Evolutionary conservation across 140 eudicot species (phyloP).

Genomic region (Anethum foeniculum): DNA sequence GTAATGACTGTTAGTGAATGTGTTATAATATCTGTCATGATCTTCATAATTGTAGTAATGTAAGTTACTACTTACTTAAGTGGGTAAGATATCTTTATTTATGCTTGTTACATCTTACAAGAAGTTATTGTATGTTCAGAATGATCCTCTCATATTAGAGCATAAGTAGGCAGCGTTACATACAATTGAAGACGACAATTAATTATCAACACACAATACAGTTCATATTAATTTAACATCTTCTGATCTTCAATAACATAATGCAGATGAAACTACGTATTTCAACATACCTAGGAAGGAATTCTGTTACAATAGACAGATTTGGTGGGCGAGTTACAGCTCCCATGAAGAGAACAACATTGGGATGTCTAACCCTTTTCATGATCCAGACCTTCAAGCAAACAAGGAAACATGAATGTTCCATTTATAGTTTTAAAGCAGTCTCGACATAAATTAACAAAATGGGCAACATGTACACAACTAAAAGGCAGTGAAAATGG

Average conservation of each 20-base stretch:
- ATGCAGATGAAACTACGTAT: not conserved
- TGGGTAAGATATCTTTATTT: not conserved
- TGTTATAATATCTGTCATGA: not conserved
- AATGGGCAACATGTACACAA: not conserved
- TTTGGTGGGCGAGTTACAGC: slow-evolving; percentile 93
- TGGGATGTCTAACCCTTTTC: slow-evolving; percentile 91
- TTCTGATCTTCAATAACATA: not conserved
- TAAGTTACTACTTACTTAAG: not conserved
- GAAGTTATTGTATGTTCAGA: not conserved
- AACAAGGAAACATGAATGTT: slow-evolving; percentile 14
- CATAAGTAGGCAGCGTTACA: not conserved
- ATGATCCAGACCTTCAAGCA: slow-evolving; percentile 69
- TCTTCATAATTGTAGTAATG: not conserved
- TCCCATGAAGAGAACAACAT: slow-evolving; percentile 98
- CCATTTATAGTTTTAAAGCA: not conserved
- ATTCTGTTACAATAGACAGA: slow-evolving; percentile 93
- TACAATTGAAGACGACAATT: not conserved
- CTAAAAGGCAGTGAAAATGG: not conserved
- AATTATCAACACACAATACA: not conserved
- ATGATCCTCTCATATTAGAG: slow-evolving; percentile 1
- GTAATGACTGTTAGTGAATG: not conserved
- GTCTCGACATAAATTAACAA: not conserved
- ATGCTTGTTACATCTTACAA: not conserved
- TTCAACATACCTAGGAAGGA: slow-evolving; percentile 79
- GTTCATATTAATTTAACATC: not conserved